These are phyloP conservation scores for Starmera dryadoides DNA, from an alignment of 805 yeast species.

Conservation along the genomic window DNA sequence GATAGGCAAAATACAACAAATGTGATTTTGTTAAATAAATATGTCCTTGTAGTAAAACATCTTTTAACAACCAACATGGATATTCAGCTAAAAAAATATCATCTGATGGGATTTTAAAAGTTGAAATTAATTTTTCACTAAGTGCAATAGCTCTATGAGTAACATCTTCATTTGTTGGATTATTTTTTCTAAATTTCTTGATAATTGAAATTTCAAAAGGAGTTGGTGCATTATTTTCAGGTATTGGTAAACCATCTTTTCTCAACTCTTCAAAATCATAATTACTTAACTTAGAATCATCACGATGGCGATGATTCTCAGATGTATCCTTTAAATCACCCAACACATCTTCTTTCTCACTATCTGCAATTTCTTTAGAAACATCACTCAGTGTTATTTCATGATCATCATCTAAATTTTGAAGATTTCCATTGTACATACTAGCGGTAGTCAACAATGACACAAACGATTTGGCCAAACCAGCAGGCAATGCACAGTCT, in stretches of 20 bases:
- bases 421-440: conserved; percentile 32
- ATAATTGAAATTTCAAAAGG: conserved; percentile 24
- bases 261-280: not conserved
- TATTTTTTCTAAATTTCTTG: conserved; percentile 3
- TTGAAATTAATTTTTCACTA: conserved; percentile 25
- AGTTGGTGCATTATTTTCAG: conserved; percentile 7
- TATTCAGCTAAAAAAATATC: conserved; percentile 56
- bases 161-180: conserved; percentile 7
- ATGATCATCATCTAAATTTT: conserved; percentile 16
- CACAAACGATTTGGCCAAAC: conserved; percentile 45
- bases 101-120: conserved; percentile 40
- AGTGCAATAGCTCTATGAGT: conserved; percentile 28
- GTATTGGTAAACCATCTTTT: conserved; percentile 3
- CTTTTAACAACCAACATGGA: conserved; percentile 75
- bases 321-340: not conserved
- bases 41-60: conserved; percentile 83
- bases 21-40: conserved; percentile 60
- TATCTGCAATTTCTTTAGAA: no score
- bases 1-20: conserved; percentile 68
- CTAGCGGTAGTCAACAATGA: conserved; percentile 52
- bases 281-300: not conserved
- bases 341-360: conserved; percentile 1
- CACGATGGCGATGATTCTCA: conserved; percentile 3
- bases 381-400: conserved; percentile 4
- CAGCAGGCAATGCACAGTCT: conserved; percentile 30